Evolutionary conservation across 495 filamentous ascomycete genomes (phyloP), one percentile per base, ranked within the genome.

Genomic region (Xylaria bambusicola): DNA sequence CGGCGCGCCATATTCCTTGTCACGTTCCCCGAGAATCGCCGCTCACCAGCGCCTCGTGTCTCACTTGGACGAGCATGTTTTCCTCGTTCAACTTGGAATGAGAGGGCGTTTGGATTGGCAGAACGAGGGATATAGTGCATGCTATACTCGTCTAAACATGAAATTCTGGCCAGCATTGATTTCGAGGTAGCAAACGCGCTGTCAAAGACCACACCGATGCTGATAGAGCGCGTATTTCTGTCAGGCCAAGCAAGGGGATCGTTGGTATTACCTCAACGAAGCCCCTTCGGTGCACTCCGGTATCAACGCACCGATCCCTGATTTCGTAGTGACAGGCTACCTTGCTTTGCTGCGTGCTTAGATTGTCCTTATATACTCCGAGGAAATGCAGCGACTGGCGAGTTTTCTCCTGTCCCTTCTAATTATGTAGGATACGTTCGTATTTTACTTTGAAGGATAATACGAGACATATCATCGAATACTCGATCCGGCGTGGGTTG

Each of bases 231-330:
- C 26, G 36, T 20, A 47, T 46, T 38, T 31, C 15, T 29, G 38
- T 29, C 52, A 23, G 47, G 9, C 48, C 40, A 53, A 47, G 41
- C 48, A 60, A 60, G 49, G 40, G 57, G 29, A 60, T 23, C 40
- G 48, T 49, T 40, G 48, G 57, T 60, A 60, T 38, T 47, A 60
- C 57, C 49, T 60, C 31, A 53, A 53, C 26, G 27, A 46, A 52
- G 44, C 24, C 38, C 48, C 49, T 36, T 60, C 49, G 51, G 31
- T 46, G 17, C 38, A 47, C 38, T 60, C 49, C 41, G 57, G 57
- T 20, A 33, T 53, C 33, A 29, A 35, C 23, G 35, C 20, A 53
- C 36, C 10, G 50, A 42, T 40, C 23, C 51, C 49, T 38, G 23
- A 35, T 46, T 53, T 47, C 20, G 15, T 41, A 23, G 29, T 52